These are phyloP conservation scores for Rhizophagus sp. DNA, from an alignment of 192 early-diverging fungal genomes.

Conservation along the genomic window DNA sequence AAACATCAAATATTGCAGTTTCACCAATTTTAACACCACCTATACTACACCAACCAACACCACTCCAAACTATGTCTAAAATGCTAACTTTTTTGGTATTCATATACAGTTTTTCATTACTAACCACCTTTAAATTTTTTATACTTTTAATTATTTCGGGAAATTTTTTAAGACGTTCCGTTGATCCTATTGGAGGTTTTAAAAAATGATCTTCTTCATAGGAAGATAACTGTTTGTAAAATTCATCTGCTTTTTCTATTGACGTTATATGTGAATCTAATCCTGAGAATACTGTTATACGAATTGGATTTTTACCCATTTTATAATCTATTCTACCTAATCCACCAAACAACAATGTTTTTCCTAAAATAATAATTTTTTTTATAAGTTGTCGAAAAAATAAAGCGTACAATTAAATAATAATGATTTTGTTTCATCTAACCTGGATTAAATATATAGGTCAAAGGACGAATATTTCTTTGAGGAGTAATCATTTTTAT, in stretches of 20 bases:
- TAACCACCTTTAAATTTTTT: constrained; percentile 43
- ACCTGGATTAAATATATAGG: constrained; percentile 54
- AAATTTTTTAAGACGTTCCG: constrained; percentile 30
- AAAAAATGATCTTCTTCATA: constrained; percentile 39
- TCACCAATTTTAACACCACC: constrained; percentile 54
- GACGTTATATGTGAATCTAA: constrained; percentile 61
- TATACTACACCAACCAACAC: constrained; percentile 66
- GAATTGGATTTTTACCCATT: constrained; percentile 44
- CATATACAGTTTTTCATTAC: constrained; percentile 43
- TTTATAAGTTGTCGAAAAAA: not conserved
- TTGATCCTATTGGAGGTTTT: constrained; percentile 46
- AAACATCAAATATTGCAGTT: constrained; percentile 49
- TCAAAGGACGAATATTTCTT: constrained; percentile 51
- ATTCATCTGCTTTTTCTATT: constrained; percentile 46
- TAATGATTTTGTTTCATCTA: not conserved
- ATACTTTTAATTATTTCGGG: constrained; percentile 43
- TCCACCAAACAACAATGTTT: constrained; percentile 59
- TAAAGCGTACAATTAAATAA: not conserved
- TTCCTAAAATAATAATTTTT: constrained; percentile 20
- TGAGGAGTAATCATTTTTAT: constrained; percentile 48
- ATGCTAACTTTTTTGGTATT: constrained; percentile 15
- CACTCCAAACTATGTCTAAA: constrained; percentile 59
- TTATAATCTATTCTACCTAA: constrained; percentile 61
- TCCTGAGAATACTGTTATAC: constrained; percentile 55
- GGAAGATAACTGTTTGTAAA: constrained; percentile 38